These are phyloP conservation scores for Trichomonas gallinae DNA, from an alignment of 208 protist genomes.

Conservation along the genomic window DNA sequence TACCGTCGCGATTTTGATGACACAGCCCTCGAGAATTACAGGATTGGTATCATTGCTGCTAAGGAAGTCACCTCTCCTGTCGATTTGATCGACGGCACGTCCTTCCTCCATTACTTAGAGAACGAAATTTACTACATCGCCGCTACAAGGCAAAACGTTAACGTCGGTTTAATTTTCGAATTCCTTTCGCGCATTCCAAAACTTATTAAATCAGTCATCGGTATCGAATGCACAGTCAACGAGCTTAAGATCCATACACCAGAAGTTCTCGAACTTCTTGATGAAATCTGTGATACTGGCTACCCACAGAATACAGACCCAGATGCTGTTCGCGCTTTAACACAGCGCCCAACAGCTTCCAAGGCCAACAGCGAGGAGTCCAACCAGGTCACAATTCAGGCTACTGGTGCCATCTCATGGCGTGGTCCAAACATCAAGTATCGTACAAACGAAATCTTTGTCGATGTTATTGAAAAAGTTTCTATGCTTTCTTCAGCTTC, in stretches of 20 bases:
- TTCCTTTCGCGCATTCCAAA: not conserved
- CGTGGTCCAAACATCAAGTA: conserved; percentile 56
- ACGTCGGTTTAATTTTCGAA: not conserved
- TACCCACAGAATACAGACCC: conserved; percentile 21
- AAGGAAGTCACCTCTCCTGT: conserved; percentile 6
- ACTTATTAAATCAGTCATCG: not conserved
- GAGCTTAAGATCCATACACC: not conserved
- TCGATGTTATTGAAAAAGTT: conserved; percentile 89
- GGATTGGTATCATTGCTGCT: not conserved
- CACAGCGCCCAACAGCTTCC: not conserved
- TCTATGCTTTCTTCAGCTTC: conserved; percentile 75
- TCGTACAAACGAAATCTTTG: conserved; percentile 85
- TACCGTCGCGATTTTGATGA: not conserved
- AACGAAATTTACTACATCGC: not conserved
- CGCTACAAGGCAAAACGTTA: not conserved
- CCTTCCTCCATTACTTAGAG: not conserved
- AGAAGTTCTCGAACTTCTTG: not conserved
- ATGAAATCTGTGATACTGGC: conserved; percentile 19
- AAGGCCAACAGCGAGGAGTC: not conserved
- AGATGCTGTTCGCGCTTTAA: not conserved
- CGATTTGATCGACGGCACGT: not conserved
- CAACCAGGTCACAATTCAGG: not conserved
- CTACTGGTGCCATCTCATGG: conserved; percentile 20
- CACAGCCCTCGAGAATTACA: not conserved
- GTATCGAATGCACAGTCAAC: not conserved